phyloP scores from a whole-genome alignment of 2,329 filamentous ascomycete genomes.

The Ophiocordyceps unilateralis region DNA sequence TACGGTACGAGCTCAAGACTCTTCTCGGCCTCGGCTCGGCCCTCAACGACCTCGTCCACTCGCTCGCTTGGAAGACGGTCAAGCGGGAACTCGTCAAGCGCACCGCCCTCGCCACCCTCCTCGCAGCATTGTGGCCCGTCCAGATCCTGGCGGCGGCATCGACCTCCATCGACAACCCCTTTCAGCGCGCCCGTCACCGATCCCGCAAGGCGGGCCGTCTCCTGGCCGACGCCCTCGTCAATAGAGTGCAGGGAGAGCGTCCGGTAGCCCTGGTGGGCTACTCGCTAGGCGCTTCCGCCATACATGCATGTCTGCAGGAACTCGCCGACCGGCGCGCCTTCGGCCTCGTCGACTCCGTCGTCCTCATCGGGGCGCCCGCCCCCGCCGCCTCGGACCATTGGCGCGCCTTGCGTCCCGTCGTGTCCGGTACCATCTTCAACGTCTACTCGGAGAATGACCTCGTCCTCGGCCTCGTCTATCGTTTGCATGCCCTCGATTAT shows the following conservation, averaged over 20 bases:
- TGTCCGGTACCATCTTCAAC: conserved; percentile 70
- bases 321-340: conserved; percentile 67
- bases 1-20: conserved; percentile 67
- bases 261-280: conserved; percentile 70
- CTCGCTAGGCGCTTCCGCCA: conserved; percentile 63
- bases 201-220: conserved; percentile 68
- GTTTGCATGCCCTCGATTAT: conserved; percentile 64
- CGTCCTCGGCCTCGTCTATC: conserved; percentile 74
- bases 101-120: conserved; percentile 50
- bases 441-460: conserved; percentile 80
- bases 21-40: conserved; percentile 61
- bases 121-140: conserved; percentile 54
- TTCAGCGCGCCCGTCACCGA: conserved; percentile 56
- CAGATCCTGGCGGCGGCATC: conserved; percentile 48
- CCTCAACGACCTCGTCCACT: conserved; percentile 53
- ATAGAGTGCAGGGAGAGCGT: conserved; percentile 65
- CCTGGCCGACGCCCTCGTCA: conserved; percentile 67
- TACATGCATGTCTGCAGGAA: conserved; percentile 63
- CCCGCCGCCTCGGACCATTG: conserved; percentile 58
- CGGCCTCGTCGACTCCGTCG: conserved; percentile 66
- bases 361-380: conserved; percentile 66
- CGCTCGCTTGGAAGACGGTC: conserved; percentile 57
- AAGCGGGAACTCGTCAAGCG: conserved; percentile 59
- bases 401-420: conserved; percentile 60
- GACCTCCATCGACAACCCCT: conserved; percentile 59